Evolutionary conservation across 2,329 filamentous ascomycete genomes (phyloP).

Genomic region (Aspergillus sp.): DNA sequence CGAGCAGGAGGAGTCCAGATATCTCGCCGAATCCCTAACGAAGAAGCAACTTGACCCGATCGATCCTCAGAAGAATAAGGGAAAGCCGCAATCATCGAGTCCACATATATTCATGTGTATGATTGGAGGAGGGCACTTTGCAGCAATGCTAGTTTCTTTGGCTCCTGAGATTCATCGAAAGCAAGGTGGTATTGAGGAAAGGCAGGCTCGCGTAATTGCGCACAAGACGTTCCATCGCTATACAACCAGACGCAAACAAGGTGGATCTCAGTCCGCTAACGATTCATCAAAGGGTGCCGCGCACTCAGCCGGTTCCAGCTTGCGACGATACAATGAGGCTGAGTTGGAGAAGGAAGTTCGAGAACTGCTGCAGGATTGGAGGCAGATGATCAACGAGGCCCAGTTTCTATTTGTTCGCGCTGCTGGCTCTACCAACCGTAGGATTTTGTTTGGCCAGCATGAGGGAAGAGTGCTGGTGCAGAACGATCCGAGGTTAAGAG

Average conservation of each 20-base stretch:
- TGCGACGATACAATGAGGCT: conserved; percentile 92
- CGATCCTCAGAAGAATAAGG: conserved; percentile 38
- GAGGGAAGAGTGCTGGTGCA: conserved; percentile 79
- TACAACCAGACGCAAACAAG: conserved; percentile 92
- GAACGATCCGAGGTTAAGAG: conserved; percentile 76
- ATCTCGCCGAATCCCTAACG: conserved; percentile 67
- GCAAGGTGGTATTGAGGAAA: conserved; percentile 68
- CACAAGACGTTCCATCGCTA: conserved; percentile 99
- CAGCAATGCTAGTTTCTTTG: conserved; percentile 90
- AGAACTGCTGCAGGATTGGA: conserved; percentile 79
- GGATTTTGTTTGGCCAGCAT: conserved; percentile 87
- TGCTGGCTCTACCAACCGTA: conserved; percentile 79
- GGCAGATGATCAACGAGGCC: conserved; percentile 75
- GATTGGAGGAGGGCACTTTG: conserved; percentile 97
- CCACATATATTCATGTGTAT: conserved; percentile 96
- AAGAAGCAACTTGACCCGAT: conserved; percentile 74
- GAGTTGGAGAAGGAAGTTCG: conserved; percentile 88
- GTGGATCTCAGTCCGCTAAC: conserved; percentile 90
- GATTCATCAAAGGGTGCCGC: conserved; percentile 92
- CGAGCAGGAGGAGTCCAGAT: conserved; percentile 65
- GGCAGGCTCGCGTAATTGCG: conserved; percentile 82
- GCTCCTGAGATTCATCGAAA: conserved; percentile 75
- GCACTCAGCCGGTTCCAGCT: conserved; percentile 85
- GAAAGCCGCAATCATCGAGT: conserved; percentile 53
- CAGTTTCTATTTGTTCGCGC: conserved; percentile 87